Base-by-base conservation (phyloP, 768 basidiomycete species). In the Auricularia heimuer region DNA sequence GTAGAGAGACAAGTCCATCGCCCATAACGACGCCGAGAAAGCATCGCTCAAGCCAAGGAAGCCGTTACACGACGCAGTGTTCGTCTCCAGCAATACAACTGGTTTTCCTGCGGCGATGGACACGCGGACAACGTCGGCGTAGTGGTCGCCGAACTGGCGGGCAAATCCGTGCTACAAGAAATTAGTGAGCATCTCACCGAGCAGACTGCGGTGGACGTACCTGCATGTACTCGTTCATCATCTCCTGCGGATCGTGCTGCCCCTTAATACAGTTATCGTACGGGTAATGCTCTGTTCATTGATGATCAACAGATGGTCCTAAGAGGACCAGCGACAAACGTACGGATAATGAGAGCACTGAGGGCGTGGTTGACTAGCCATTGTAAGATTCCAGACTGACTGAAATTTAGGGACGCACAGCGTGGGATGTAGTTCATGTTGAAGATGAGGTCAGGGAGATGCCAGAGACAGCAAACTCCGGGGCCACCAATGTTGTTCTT, bases 91-190 rank as follows among this genome's bases (percentile, higher is more conserved):
- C 81, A 85, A 82, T 61, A 82, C 69, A 65, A 83, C 73, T 36
- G 80, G 79, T 69, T 77, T 76, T 14, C 69, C 69, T 2, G 51
- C 64, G 4, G 73, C 69, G 62, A 75, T 71, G 8, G 79, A 78
- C 56, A 71, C 69, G 12, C 60, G 58, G 0, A 77, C 72, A 1
- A 75, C 73, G 54, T 74, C 75, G 4, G 77, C 58, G 71, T 82
- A 83, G 7, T 73, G 73, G 11, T 62, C 64, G 7, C 78, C 73
- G 64, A 80, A 73, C n/a, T 70, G 69, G 21, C 78, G 73, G 2
- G 81, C 82, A 8, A 82, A 75, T 2, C 79, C 75, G 71, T 94
- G 92, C 37, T 77, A 83, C 39, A 92, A 79, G 73, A 83, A 91
- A 8, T 69, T 67, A 1, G 80, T 29, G 29, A 29, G 29, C 29